Evolutionary conservation across 192 early-diverging fungal species (phyloP).

Genomic region (Obelidium mucronatum): DNA sequence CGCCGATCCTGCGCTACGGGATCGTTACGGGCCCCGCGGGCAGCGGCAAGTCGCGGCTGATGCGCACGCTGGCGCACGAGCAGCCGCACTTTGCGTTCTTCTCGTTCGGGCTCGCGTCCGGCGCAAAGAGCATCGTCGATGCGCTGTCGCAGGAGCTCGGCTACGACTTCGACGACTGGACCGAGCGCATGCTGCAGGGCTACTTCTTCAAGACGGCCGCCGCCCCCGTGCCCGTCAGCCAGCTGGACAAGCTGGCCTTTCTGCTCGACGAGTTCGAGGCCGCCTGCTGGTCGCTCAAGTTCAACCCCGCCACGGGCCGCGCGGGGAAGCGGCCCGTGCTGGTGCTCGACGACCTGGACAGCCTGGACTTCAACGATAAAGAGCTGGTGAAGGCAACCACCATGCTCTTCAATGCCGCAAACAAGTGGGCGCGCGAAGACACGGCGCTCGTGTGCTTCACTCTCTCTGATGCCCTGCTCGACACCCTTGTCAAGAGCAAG

Average conservation of each 20-base stretch:
- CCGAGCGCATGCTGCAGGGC: constrained; percentile 30
- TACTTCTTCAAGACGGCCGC: constrained; percentile 14
- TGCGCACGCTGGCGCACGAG: constrained; percentile 20
- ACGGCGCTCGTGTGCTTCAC: constrained; percentile 35
- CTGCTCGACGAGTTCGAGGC: constrained; percentile 40
- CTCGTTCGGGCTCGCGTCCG: constrained; percentile 13
- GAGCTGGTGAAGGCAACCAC: neutral
- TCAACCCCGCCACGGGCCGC: neutral
- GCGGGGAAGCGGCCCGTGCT: constrained; percentile 29
- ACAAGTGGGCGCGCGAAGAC: constrained; percentile 41
- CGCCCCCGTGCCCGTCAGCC: neutral
- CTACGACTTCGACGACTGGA: constrained; percentile 40
- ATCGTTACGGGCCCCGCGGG: constrained; percentile 30
- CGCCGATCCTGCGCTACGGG: constrained; percentile 26
- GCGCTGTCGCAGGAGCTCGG: constrained; percentile 33
- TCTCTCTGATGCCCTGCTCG: neutral
- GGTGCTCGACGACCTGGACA: constrained; percentile 37
- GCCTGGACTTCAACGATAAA: constrained; percentile 10
- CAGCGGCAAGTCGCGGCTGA: constrained; percentile 18
- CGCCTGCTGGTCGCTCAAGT: constrained; percentile 38
- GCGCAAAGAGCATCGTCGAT: constrained; percentile 25
- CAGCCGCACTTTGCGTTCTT: constrained; percentile 19
- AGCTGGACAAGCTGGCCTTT: constrained; percentile 37
- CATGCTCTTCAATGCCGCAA: constrained; percentile 40
- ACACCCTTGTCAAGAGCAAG: neutral